These are phyloP conservation scores for Brassica carinata DNA, from an alignment of 345 rosid genomes.

Conservation along the genomic window DNA sequence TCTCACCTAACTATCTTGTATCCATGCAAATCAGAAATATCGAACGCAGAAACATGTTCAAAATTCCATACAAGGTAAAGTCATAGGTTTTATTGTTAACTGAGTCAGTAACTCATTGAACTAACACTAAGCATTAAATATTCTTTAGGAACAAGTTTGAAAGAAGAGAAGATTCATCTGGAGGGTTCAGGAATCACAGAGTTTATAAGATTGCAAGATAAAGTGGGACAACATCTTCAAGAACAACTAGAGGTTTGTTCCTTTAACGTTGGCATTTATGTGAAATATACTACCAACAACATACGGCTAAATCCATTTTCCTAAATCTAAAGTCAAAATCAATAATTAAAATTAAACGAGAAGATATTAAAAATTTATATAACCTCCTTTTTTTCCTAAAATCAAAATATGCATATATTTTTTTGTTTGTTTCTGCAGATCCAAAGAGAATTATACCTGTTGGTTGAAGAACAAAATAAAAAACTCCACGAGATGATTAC, in stretches of 20 bases:
- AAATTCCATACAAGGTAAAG: not conserved
- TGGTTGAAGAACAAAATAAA: constrained; percentile 29
- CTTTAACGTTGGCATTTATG: not conserved
- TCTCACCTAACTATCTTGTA: not conserved
- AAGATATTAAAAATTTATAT: not conserved
- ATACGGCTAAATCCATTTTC: not conserved
- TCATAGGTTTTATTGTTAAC: not conserved
- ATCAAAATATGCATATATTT: not conserved
- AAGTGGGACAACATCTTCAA: not conserved
- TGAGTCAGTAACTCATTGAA: not conserved
- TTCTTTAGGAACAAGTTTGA: not conserved
- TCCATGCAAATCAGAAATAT: not conserved
- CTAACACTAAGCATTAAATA: not conserved
- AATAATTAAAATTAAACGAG: not conserved
- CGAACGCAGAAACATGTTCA: not conserved
- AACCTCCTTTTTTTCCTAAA: not conserved
- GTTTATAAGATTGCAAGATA: not conserved
- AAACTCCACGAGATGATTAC: constrained; percentile 17
- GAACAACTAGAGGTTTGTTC: constrained; percentile 1
- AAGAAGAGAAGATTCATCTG: not conserved
- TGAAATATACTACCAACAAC: not conserved
- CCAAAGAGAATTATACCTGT: not conserved
- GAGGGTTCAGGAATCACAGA: not conserved
- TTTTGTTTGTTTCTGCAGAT: not conserved
- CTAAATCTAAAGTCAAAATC: not conserved